phyloP scores from a whole-genome alignment of 1,284 basidiomycete species.

The Rhodotorula sp. region DNA sequence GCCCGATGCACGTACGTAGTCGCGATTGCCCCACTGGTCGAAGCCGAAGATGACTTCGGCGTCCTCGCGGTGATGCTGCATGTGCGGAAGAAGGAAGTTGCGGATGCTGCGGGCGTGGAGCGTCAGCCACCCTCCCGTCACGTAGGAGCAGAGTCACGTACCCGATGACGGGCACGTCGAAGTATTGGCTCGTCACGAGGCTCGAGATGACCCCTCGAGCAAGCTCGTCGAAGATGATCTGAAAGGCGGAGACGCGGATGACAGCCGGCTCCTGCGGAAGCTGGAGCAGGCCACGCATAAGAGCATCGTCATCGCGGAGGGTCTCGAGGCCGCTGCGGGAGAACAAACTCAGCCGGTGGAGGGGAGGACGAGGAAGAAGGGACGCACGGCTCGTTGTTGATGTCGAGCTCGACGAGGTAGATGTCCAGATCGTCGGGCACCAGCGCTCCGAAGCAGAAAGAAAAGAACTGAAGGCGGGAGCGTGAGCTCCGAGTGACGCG shows the following conservation, averaged over 20 bases:
- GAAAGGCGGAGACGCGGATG: constrained; percentile 12
- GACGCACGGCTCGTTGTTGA: constrained; percentile 34
- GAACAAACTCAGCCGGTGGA: neutral
- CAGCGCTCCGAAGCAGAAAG: constrained; percentile 29
- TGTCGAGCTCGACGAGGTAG: constrained; percentile 32
- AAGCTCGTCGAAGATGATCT: constrained; percentile 24
- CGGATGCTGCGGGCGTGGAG: constrained; percentile 9
- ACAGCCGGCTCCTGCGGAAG: constrained; percentile 34
- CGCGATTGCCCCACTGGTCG: constrained; percentile 12
- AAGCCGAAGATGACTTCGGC: constrained; percentile 24
- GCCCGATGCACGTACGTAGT: constrained; percentile 24
- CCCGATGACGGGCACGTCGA: constrained; percentile 35
- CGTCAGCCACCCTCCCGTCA: neutral
- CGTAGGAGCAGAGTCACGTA: neutral
- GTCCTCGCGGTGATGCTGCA: constrained; percentile 24
- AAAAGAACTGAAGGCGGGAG: constrained; percentile 24
- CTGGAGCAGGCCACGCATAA: constrained; percentile 29
- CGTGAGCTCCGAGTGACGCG: neutral
- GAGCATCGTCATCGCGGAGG: constrained; percentile 26
- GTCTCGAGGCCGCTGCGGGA: constrained; percentile 1
- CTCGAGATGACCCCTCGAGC: constrained; percentile 16
- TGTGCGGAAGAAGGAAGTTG: constrained; percentile 34
- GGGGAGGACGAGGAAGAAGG: rapidly evolving
- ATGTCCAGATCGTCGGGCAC: constrained; percentile 30
- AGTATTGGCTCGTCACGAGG: constrained; percentile 23